Conservation (phyloP, 345 rosid species). For the Eucalyptus marginata region DNA sequence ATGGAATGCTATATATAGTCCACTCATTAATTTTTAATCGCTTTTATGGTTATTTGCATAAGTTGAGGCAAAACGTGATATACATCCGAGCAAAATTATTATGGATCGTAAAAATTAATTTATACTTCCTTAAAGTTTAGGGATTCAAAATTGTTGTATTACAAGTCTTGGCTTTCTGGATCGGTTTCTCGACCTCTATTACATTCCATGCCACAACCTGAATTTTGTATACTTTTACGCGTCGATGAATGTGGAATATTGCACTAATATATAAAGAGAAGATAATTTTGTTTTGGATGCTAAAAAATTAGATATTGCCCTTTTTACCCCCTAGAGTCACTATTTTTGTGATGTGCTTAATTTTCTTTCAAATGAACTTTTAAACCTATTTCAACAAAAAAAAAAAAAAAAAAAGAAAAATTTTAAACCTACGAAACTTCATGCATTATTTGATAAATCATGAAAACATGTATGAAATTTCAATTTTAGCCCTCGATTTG, state of each 20-base stretch:
- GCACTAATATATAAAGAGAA: background rate
- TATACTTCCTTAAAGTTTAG: background rate
- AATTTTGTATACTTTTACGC: background rate
- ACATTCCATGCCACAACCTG: background rate
- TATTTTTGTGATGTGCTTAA: background rate
- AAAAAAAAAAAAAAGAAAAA: rapidly evolving
- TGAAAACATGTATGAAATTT: background rate
- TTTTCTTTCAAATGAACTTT: background rate
- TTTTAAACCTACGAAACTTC: background rate
- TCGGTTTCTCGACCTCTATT: background rate
- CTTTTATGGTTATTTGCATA: background rate
- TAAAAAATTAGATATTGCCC: background rate
- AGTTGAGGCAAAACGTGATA: background rate
- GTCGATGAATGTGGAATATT: background rate
- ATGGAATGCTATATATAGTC: background rate
- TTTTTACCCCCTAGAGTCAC: background rate
- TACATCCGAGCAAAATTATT: background rate
- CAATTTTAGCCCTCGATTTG: background rate
- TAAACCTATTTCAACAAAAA: background rate
- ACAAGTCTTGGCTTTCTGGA: background rate
- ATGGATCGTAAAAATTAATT: background rate
- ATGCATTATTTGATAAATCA: background rate
- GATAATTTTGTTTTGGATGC: background rate
- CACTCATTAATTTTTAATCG: background rate
- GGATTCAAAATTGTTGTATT: background rate